These are phyloP conservation scores for Vanrija humicola DNA, from an alignment of 1,284 basidiomycete genomes.

Conservation along the genomic window DNA sequence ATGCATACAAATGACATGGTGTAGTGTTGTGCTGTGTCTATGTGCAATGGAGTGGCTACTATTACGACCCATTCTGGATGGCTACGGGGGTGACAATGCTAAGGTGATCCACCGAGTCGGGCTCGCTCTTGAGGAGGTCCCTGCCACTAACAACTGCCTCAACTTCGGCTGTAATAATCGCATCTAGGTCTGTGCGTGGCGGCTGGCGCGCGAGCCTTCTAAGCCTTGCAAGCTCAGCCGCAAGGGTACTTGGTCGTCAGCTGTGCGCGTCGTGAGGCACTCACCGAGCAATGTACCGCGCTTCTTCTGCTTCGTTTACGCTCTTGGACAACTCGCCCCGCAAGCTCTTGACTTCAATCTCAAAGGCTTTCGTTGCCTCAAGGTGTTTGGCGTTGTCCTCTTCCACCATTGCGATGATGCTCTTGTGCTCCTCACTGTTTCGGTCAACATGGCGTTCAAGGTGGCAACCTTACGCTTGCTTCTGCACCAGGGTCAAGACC, in stretches of 20 bases:
- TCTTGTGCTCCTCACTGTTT: slow-evolving; percentile 28
- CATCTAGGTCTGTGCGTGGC: neutral
- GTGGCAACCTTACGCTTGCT: slow-evolving; percentile 30
- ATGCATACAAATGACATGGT: neutral
- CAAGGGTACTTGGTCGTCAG: neutral
- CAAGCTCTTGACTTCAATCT: slow-evolving; percentile 19
- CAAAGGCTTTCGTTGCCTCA: slow-evolving; percentile 17
- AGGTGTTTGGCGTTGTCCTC: slow-evolving; percentile 19
- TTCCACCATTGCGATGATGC: slow-evolving; percentile 23
- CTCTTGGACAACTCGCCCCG: neutral
- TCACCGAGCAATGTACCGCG: neutral
- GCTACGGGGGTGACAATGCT: no score
- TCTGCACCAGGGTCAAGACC: slow-evolving; percentile 31
- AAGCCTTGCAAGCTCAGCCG: no score
- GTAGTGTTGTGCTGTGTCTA: neutral
- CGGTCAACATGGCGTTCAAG: neutral
- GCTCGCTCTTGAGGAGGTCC: no score
- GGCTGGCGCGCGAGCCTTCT: no score
- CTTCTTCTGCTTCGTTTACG: neutral
- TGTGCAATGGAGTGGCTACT: neutral
- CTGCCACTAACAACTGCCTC: no score
- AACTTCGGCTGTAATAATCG: neutral
- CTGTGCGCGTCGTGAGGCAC: neutral
- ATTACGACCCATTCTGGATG: no score
- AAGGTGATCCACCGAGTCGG: no score